Conservation (phyloP, 768 basidiomycete species). For the Rhizopogon rudus region DNA sequence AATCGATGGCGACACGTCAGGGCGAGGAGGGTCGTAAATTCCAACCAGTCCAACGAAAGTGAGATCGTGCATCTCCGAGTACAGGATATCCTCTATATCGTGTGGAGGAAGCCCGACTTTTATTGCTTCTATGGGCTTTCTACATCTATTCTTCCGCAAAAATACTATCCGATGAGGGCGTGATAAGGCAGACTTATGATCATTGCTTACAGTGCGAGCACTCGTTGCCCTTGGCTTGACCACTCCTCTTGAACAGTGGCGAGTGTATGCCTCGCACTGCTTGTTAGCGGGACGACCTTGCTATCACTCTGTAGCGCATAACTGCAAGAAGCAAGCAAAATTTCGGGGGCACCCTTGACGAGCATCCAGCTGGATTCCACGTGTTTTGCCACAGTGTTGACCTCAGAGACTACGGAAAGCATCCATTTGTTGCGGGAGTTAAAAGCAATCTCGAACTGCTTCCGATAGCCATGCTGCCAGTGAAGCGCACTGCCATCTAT, state of each 20-base stretch:
- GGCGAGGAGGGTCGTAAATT: conserved; percentile 47
- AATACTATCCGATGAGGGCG: neutral
- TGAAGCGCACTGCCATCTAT: conserved; percentile 7
- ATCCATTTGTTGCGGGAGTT: conserved; percentile 48
- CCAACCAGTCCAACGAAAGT: conserved; percentile 43
- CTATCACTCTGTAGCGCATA: conserved; percentile 19
- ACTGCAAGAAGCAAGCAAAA: conserved; percentile 33
- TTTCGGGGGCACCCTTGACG: conserved; percentile 50
- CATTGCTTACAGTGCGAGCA: conserved; percentile 31
- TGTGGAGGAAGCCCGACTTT: conserved; percentile 7
- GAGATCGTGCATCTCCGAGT: conserved; percentile 27
- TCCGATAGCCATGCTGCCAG: neutral
- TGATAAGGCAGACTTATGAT: neutral
- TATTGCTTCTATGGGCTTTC: neutral
- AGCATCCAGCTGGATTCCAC: conserved; percentile 24
- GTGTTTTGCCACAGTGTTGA: neutral
- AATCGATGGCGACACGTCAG: conserved; percentile 39
- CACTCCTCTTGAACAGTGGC: conserved; percentile 26
- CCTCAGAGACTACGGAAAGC: conserved; percentile 32
- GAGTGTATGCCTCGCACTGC: conserved; percentile 7
- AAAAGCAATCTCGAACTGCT: conserved; percentile 26
- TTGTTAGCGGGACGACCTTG: conserved; percentile 17
- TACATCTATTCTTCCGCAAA: neutral
- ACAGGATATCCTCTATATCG: conserved; percentile 28
- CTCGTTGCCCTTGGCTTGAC: conserved; percentile 41